Evolutionary conservation across 208 protist genomes (phyloP), one percentile per base, ranked within the genome.

Genomic region (Kentomonas sorsogonicus): DNA sequence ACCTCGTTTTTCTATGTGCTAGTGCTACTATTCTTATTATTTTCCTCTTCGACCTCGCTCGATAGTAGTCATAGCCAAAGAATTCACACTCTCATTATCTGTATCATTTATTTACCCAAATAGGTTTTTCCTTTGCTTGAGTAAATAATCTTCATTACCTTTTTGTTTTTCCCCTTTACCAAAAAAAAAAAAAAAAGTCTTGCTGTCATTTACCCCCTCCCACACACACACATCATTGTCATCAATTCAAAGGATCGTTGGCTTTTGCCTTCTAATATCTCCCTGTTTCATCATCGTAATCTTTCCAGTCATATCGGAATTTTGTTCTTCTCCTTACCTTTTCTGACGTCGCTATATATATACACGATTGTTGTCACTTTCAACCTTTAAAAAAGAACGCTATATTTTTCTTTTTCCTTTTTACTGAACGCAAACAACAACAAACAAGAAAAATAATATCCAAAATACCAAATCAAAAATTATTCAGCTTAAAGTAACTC

Each of bases 301-400:
- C 33, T 5, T 15, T 36, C 5, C 7, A 36, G 10, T 20, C 45
- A 31, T 11, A 29, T 25, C 30, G 16, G 3, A 13, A 20, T 53
- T 4, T 58, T 45, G n/a, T 45, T 47, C 29, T 58, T 38, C 29
- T 46, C 20, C 38, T 47, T 34, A 18, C 39, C 26, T 40, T 29
- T 29, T 15, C 22, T 23, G 3, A 13, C 11, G 33, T 36, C 11
- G 11, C 7, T 36, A 36, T 11, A 36, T 36, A 15, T 36, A 15
- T 36, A 36, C 33, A 36, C 33, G 11, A 36, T 11, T 11, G 11
- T 36, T 36, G 5, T 36, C 7, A 36, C 11, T 15, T 15, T 36
- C 33, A 15, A 5, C 11, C 5, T 5, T 36, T 11, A 36, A 36
- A 5, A 15, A 15, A 11, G 26, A 39, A 57, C 5, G 25, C 40